These are phyloP conservation scores for Eucalyptus grandis DNA, from an alignment of 345 rosid genomes.

Conservation along the genomic window DNA sequence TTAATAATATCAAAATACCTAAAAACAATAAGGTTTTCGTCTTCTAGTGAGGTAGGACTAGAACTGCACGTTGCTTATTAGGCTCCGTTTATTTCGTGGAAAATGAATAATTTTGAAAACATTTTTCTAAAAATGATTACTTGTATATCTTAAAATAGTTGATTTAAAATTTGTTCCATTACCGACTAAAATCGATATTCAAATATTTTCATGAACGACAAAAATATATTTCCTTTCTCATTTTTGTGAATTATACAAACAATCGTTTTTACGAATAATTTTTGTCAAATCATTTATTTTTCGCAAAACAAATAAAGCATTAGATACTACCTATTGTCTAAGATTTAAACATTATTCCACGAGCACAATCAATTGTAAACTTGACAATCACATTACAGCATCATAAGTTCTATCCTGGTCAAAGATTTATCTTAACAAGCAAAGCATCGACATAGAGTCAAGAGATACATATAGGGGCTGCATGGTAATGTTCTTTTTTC, in stretches of 20 bases:
- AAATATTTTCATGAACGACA: neutral
- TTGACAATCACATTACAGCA: neutral
- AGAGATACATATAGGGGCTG: neutral
- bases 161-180: neutral
- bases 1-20: neutral
- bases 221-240: no score
- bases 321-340: neutral
- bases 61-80: fast-evolving
- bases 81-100: fast-evolving
- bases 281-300: neutral
- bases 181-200: fast-evolving
- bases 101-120: neutral
- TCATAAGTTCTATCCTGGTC: neutral
- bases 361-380: neutral
- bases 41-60: neutral
- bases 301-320: neutral
- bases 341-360: neutral
- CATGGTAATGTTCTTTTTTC: no score
- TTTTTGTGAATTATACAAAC: neutral
- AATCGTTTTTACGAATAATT: fast-evolving
- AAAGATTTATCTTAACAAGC: neutral
- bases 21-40: neutral
- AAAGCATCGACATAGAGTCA: neutral
- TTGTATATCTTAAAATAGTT: neutral
- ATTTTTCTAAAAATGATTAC: neutral